Evolutionary conservation across 179 eudicot species (phyloP), one percentile per base, ranked within the genome.

Genomic region (Amaranthus tricolor): DNA sequence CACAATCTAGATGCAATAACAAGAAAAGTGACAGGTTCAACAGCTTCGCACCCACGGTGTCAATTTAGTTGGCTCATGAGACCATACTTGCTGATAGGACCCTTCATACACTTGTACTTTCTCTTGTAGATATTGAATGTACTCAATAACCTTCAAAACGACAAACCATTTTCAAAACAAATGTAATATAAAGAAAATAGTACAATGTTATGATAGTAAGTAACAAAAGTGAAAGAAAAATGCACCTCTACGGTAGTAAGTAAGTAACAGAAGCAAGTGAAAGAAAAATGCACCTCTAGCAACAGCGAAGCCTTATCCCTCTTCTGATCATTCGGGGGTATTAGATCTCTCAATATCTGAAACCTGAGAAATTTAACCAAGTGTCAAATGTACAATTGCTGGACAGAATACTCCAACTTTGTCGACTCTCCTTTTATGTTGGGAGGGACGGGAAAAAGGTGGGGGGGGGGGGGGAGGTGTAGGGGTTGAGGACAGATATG

Each of bases 271-370:
- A 31, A 31, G 40, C 3, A 31, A 31, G 40, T 31, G 40, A 31
- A 31, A 31, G 40, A 31, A 31, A 19, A 47, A 76, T 73, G 74
- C 72, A 94, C 98, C 98, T 94, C 98, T 84, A 95, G 80, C 80
- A 95, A 83, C 51, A 92, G 91, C 10, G 99, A 90, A 73, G 99
- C 99, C 75, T 88, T 95, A 80, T 95, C 99, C 71, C 96, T 85
- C 87, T 88, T 95, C 78, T 92, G 97, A 79, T 95, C 97, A 85
- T 86, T 95, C 62, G 96, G 87, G 62, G 99, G 99, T 70, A 95
- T 89, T 20, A 95, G 87, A 72, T 92, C 90, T 81, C 84, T 90
- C 84, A 95, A 85, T 80, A 87, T 87, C 82, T 90, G 99, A 82
- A 94, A 94, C 81, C 98, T 92, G 94, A 70, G 47, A 50, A 50